Conservation (phyloP, 78 protist species). For the Isochrysis galbana region DNA sequence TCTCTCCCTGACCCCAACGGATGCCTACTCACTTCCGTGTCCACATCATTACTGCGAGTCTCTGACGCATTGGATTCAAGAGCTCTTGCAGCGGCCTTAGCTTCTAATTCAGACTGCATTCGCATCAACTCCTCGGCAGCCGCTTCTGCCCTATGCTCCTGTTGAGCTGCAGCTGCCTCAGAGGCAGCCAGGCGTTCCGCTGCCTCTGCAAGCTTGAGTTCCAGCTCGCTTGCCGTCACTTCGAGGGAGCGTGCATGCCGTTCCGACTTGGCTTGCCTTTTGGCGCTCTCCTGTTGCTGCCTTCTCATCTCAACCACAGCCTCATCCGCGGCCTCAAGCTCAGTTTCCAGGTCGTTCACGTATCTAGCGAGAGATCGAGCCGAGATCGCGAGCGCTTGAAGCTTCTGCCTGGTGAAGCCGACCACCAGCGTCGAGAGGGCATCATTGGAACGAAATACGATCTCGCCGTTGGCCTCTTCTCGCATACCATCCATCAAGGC, state of each 20-base stretch:
- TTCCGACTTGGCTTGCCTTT: background rate
- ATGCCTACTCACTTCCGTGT: too few species aligned
- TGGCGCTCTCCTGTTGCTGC: background rate
- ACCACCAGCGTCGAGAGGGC: background rate
- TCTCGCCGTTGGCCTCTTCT: background rate
- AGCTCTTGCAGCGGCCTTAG: background rate
- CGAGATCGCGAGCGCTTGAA: background rate
- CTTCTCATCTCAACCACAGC: background rate
- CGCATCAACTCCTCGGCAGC: background rate
- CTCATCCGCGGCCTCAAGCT: conserved; percentile 23
- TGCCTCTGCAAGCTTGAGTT: background rate
- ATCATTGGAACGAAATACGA: background rate
- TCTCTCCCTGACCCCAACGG: too few species aligned
- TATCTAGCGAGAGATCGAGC: conserved; percentile 26
- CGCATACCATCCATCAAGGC: background rate
- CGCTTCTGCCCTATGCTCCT: background rate
- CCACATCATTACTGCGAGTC: too few species aligned
- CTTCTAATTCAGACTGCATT: background rate
- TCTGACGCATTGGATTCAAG: too few species aligned
- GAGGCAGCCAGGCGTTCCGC: background rate
- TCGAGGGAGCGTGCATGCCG: background rate
- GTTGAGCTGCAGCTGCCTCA: background rate
- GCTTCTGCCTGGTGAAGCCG: background rate
- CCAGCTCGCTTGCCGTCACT: background rate
- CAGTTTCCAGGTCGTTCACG: background rate